These are phyloP conservation scores for Psophocarpus tetragonolobus DNA, from an alignment of 306 rosid species.

Conservation along the genomic window DNA sequence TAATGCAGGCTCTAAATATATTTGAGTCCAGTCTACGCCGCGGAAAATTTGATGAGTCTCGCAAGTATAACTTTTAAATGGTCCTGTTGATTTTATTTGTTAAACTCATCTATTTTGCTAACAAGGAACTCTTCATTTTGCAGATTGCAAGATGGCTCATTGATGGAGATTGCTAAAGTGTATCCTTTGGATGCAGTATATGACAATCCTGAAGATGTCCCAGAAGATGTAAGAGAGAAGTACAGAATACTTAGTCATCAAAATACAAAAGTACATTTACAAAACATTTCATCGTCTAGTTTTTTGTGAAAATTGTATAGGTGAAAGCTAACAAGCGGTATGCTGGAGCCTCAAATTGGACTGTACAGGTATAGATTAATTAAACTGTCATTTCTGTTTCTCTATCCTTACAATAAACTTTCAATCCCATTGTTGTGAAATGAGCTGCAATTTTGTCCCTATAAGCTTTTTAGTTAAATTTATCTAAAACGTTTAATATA, in stretches of 20 bases:
- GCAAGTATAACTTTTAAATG: slow-evolving; percentile 52
- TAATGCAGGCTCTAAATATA: slow-evolving; percentile 82
- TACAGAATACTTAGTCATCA: neutral
- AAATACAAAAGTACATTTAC: neutral
- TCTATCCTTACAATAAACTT: neutral
- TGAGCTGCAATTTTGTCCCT: neutral
- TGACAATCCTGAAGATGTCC: slow-evolving; percentile 88
- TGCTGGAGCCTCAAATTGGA: slow-evolving; percentile 90
- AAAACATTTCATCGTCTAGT: neutral
- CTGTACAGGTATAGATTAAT: slow-evolving; percentile 68
- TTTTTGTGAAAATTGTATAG: slow-evolving; percentile 42
- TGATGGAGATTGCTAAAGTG: slow-evolving; percentile 86
- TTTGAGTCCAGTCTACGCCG: slow-evolving; percentile 92
- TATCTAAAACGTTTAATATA: slow-evolving; percentile 4
- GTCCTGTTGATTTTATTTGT: slow-evolving; percentile 9
- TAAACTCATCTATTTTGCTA: slow-evolving; percentile 26
- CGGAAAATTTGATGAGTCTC: slow-evolving; percentile 92
- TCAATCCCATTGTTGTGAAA: neutral
- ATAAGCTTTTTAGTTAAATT: neutral
- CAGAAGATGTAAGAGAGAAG: slow-evolving; percentile 76
- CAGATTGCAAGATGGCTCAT: slow-evolving; percentile 90
- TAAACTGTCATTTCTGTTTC: neutral
- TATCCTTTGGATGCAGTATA: slow-evolving; percentile 95
- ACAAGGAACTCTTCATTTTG: slow-evolving; percentile 28
- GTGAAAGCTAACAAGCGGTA: slow-evolving; percentile 88